Base-by-base conservation (phyloP, 176 grass and related monocot species). In the Musa schizocarpa region DNA sequence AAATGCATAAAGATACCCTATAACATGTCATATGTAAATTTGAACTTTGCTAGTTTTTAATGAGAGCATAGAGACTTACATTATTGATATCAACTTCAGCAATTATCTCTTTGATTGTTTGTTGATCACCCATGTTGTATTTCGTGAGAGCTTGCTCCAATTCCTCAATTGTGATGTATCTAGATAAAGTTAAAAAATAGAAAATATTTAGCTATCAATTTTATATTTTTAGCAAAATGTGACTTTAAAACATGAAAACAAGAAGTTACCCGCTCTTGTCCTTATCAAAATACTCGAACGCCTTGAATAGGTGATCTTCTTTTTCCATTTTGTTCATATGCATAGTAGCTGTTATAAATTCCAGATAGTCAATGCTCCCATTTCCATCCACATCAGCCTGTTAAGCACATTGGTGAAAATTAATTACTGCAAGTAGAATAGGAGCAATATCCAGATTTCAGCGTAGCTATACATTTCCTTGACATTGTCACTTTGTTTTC, bases 291-390 rank as follows among this genome's bases (percentile, higher is more conserved):
- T 65, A 76, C 58, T 65, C 26, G 59, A 76, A 76, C 1, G 74
- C 74, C 34, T 76, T 76, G 59, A 51, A 76, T 11, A 76, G n/a
- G 52, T 53, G 58, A 65, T 76, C 74, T 76, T 76, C 74, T 64
- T 76, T 76, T 65, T 76, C 74, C 74, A 76, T 76, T 65, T 59
- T 63, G 21, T 76, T 76, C 58, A 76, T 76, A 59, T 76, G 74
- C 59, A 76, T 76, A 2, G 74, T 76, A 19, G 74, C 74, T 23
- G 74, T 64, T 63, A 76, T 53, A 52, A 77, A 77, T 26, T 77
- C 75, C 48, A 77, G 52, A 65, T 77, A 77, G 16, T 77, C 75
- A 17, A 77, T 77, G 61, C 48, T 25, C n/a, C 75, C 75, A 52
- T 77, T 77, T 77, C 75, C 75, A 77, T 77, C 59, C 43, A 77